phyloP scores from a whole-genome alignment of 768 basidiomycete species.

The Russula dissimulans region DNA sequence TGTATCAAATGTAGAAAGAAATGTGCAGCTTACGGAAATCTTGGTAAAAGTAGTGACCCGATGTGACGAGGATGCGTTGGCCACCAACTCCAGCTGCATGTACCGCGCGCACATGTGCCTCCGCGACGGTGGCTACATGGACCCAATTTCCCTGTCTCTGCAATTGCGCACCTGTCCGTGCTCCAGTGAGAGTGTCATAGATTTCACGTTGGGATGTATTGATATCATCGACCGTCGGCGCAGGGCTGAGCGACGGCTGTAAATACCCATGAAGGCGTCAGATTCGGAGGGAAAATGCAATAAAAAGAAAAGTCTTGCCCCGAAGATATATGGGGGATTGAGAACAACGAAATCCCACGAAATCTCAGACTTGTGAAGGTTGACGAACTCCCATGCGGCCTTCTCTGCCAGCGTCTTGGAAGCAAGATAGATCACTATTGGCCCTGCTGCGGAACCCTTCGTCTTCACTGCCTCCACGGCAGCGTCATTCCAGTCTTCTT shows the following conservation, averaged over 20 bases:
- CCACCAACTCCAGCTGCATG: not conserved
- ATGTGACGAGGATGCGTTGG: constrained; percentile 6
- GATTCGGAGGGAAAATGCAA: too few species aligned
- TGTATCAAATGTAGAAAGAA: not conserved
- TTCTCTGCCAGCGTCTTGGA: constrained; percentile 53
- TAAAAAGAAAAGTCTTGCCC: not conserved
- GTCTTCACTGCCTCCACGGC: constrained; percentile 38
- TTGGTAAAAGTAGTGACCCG: constrained; percentile 8
- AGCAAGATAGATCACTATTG: constrained; percentile 34
- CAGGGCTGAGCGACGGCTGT: constrained; percentile 26
- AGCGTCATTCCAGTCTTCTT: constrained; percentile 44
- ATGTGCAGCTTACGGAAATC: not conserved
- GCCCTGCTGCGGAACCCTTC: constrained; percentile 37
- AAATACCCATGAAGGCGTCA: too few species aligned
- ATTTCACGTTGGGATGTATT: constrained; percentile 8
- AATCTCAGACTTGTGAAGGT: constrained; percentile 35
- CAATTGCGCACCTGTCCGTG: not conserved
- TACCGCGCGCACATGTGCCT: constrained; percentile 10
- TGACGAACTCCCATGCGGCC: constrained; percentile 43
- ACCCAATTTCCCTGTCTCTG: constrained; percentile 1
- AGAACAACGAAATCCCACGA: constrained; percentile 44
- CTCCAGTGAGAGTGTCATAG: constrained; percentile 4
- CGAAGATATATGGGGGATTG: constrained; percentile 38
- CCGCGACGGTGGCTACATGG: not conserved
- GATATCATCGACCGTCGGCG: constrained; percentile 6